A percentile compares a stretch with the other conserved stretches of the same genome.
Conservation (phyloP, 805 yeast genomes). For the Teunomyces barrocoloradensis region DNA sequence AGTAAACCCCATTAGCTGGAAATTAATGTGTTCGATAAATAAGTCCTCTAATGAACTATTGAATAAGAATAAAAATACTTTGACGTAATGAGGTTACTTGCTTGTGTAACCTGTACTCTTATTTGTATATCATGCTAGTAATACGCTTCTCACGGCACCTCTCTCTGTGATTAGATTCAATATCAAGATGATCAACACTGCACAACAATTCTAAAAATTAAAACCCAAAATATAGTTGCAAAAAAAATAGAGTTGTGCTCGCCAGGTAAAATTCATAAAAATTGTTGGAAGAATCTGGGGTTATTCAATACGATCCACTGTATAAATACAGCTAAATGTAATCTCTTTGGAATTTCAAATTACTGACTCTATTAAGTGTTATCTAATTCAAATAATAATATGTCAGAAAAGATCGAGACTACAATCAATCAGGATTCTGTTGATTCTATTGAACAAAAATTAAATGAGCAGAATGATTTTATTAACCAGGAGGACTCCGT, state of each 20-base stretch:
- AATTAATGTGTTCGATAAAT: too few relatives aligned
- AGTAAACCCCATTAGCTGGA: too few relatives aligned
- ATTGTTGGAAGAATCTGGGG: neutral
- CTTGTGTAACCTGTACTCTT: too few relatives aligned
- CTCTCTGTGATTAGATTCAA: neutral
- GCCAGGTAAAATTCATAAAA: neutral
- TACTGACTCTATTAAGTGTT: neutral
- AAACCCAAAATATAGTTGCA: neutral
- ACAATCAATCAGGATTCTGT: conserved; percentile 2
- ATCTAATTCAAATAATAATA: conserved; percentile 13
- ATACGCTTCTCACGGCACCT: neutral
- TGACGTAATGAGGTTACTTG: too few relatives aligned
- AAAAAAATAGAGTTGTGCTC: neutral
- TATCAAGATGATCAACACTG: neutral
- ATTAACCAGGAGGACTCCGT: neutral
- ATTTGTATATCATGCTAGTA: too few relatives aligned
- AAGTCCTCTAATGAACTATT: too few relatives aligned
- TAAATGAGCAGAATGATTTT: neutral
- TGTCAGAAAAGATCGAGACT: neutral
- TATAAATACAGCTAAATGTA: neutral
- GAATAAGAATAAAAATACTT: too few relatives aligned
- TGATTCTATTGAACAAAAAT: neutral
- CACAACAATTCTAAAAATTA: neutral
- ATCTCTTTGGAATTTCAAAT: too few relatives aligned
- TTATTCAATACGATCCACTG: neutral